Conservation (phyloP, 805 yeast genomes). For the Metschnikowia gelsemii region DNA sequence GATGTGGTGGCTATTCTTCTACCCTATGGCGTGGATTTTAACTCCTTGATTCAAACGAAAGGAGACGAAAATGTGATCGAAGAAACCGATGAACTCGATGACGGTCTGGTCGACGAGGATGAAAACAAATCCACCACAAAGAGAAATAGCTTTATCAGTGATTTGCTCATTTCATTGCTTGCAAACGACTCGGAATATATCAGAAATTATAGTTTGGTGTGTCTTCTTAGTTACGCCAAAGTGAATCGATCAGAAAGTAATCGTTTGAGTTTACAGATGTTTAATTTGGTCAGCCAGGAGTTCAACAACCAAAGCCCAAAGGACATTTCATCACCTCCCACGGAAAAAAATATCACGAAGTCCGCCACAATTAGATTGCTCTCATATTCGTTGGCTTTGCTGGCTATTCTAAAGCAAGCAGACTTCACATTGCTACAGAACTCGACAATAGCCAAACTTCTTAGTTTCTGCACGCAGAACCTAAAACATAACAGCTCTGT, state of each 20-base stretch:
- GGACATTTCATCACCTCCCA: slow-evolving; percentile 5
- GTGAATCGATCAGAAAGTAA: slow-evolving; percentile 37
- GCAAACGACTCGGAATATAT: slow-evolving; percentile 35
- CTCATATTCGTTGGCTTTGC: slow-evolving; percentile 37
- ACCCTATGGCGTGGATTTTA: slow-evolving; percentile 38
- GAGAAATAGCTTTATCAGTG: slow-evolving; percentile 29
- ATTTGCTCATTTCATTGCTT: slow-evolving; percentile 31
- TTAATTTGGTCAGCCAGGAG: slow-evolving; percentile 31
- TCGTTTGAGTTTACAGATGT: slow-evolving; percentile 32
- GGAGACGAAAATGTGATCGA: slow-evolving; percentile 10
- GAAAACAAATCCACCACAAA: slow-evolving; percentile 20
- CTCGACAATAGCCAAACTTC: slow-evolving; percentile 39
- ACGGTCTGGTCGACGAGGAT: slow-evolving; percentile 22
- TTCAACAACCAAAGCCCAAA: slow-evolving; percentile 14
- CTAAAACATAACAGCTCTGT: slow-evolving; percentile 37
- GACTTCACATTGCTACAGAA: slow-evolving; percentile 37
- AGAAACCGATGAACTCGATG: slow-evolving; percentile 10
- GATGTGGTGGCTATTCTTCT: slow-evolving; percentile 30
- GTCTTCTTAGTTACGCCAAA: slow-evolving; percentile 32
- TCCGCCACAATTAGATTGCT: slow-evolving; percentile 25
- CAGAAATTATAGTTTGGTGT: slow-evolving; percentile 34
- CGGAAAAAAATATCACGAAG: slow-evolving; percentile 23
- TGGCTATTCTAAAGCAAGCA: slow-evolving; percentile 37
- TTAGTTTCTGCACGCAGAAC: slow-evolving; percentile 47
- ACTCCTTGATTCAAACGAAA: slow-evolving; percentile 21